A percentile compares a stretch with the other conserved stretches of the same genome.
Evolutionary conservation across 805 yeast species (phyloP).

Genomic region (Pichia occidentalis): DNA sequence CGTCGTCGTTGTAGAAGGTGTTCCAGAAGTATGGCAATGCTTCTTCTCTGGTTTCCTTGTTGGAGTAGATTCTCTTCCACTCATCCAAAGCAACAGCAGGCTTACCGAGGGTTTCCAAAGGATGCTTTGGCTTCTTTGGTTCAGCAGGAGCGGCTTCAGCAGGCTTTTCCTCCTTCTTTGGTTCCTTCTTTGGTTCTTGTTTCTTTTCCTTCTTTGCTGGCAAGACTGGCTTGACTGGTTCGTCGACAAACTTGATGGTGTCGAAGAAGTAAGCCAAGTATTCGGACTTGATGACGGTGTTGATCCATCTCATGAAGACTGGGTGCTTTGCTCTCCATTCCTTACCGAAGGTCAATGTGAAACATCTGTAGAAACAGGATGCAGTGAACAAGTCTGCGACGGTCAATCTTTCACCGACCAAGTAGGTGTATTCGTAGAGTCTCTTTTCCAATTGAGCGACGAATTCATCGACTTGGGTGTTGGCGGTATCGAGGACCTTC

Average conservation of each 20-base stretch:
- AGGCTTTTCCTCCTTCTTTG: constrained; percentile 28
- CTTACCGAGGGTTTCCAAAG: constrained; percentile 78
- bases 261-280: constrained; percentile 44
- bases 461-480: constrained; percentile 33
- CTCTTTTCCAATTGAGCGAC: constrained; percentile 50
- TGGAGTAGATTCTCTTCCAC: constrained; percentile 95
- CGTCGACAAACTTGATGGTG: constrained; percentile 52
- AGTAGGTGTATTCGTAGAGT: constrained; percentile 37
- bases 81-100: constrained; percentile 67
- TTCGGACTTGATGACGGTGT: constrained; percentile 38
- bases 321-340: constrained; percentile 48
- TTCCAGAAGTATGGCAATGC: constrained; percentile 98
- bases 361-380: constrained; percentile 39
- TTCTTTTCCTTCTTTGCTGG: constrained; percentile 64
- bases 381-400: constrained; percentile 42
- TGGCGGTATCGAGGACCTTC: constrained; percentile 37
- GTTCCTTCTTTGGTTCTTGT: constrained; percentile 33
- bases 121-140: constrained; percentile 83
- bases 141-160: constrained; percentile 33
- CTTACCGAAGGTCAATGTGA: constrained; percentile 39
- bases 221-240: constrained; percentile 61
- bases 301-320: constrained; percentile 47
- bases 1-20: constrained; percentile 80
- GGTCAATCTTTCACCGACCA: constrained; percentile 42
- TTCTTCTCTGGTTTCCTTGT: constrained; percentile 90